A percentile compares a stretch with the other conserved stretches of the same genome.
Conservation (phyloP, 768 basidiomycete species). For the Saitozyma sp. region DNA sequence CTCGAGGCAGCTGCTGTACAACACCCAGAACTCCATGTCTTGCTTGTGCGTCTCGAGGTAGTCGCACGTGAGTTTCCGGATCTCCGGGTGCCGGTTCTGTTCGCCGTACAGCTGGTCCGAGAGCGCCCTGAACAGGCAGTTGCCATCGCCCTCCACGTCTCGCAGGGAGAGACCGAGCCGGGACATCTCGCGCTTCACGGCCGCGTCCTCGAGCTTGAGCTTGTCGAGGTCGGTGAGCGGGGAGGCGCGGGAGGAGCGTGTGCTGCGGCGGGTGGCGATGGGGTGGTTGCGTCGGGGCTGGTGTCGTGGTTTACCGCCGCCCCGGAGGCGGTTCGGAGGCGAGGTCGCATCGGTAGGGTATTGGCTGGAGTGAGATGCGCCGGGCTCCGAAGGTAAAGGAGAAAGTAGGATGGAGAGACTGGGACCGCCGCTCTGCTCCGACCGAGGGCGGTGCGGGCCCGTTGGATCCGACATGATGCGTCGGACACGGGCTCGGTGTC, state of each 20-base stretch:
- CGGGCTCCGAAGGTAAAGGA: too few species aligned
- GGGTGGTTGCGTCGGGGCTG: conserved; percentile 1
- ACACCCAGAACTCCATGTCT: conserved; percentile 28
- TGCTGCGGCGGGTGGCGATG: conserved; percentile 1
- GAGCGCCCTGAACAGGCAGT: conserved; percentile 40
- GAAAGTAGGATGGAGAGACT: too few species aligned
- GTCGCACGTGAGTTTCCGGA: conserved; percentile 40
- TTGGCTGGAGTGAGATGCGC: too few species aligned
- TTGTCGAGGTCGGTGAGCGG: conserved; percentile 14
- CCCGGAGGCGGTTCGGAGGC: too few species aligned
- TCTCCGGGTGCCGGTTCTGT: conserved; percentile 35
- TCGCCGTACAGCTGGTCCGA: conserved; percentile 41
- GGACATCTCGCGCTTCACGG: conserved; percentile 11
- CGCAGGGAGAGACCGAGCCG: conserved; percentile 32
- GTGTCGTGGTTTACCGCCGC: too few species aligned
- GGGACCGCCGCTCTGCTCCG: too few species aligned
- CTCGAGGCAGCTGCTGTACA: conserved; percentile 28
- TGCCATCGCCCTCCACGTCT: conserved; percentile 44
- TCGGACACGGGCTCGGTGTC: too few species aligned
- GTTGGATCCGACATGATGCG: too few species aligned
- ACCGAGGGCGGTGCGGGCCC: too few species aligned
- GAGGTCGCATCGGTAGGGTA: too few species aligned
- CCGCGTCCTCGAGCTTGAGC: conserved; percentile 12
- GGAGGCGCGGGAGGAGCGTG: conserved; percentile 12
- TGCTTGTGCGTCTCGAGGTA: conserved; percentile 36